Base-by-base conservation (phyloP, 179 eudicot species). In the Beta corolliflora region DNA sequence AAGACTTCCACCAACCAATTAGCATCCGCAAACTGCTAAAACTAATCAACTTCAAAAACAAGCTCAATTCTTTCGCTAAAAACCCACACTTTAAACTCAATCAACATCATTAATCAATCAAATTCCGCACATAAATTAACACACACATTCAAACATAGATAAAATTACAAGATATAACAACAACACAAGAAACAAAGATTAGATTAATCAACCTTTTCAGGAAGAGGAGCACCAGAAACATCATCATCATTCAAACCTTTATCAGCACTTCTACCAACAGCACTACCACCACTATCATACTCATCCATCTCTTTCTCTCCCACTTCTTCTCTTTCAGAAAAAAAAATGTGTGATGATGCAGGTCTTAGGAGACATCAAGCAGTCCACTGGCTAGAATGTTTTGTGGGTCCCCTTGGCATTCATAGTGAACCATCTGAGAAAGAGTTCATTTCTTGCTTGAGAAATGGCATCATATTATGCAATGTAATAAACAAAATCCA, bases 371-470 rank as follows among this genome's bases (percentile, higher is more conserved):
- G 98, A 85, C 88, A 77, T 82, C 90, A 90, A 81, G 98, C 99
- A 50, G 90, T 89, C 6, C 88, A 90, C 59, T 97, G 98, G 98
- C 88, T 97, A 3, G 88, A 94, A 68, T 82, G 87, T 83, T 81
- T 91, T 9, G 94, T 92, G 46, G 98, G 99, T 44, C 93, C 95
- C 6, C 85, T 97, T 19, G 90, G 89, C 1, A 80, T 93, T 74
- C 73, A 92, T 1, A 75, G 75, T 76, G 89, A 92, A 60, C 93
- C 98, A 3, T 83, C 98, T 9, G 99, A 93, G 81, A 86, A 76
- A 63, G 93, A 94, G 65, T 94, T 97, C 87, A 88, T 97, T 88
- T 91, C 97, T 86, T 92, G 94, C 94, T 91, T 97, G 88, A 92
- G 98, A 90, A 97, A 88, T 90, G 98, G 98, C 14, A 81, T 94